These are phyloP conservation scores for Camillea tinctor DNA, from an alignment of 2,329 filamentous ascomycete genomes.

Conservation along the genomic window DNA sequence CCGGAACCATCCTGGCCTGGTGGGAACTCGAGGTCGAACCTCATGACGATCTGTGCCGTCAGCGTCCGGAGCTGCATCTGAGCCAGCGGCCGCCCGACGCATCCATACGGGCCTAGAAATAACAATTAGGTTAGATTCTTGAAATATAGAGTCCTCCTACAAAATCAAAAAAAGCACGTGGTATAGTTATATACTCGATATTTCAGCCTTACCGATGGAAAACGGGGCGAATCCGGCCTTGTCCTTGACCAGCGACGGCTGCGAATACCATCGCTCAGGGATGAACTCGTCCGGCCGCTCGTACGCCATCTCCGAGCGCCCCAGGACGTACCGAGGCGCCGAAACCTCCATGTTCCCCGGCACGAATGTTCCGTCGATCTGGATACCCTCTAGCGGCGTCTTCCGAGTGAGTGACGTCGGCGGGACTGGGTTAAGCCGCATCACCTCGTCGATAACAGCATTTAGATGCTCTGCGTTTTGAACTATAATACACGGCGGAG, in stretches of 20 bases:
- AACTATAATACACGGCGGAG: not conserved
- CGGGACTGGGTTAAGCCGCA: conserved; percentile 32
- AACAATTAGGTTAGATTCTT: too few relatives aligned
- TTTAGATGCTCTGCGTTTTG: conserved; percentile 18
- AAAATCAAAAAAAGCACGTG: too few relatives aligned
- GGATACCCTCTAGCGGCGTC: conserved; percentile 22
- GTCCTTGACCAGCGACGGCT: conserved; percentile 19
- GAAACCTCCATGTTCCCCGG: conserved; percentile 20
- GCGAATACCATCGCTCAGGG: conserved; percentile 26
- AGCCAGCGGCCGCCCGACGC: too few relatives aligned
- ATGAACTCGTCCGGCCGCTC: conserved; percentile 20
- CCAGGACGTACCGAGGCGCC: conserved; percentile 17
- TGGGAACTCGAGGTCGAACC: too few relatives aligned
- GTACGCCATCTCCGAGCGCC: conserved; percentile 15
- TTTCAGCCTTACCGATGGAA: not conserved
- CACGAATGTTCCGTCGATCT: conserved; percentile 24
- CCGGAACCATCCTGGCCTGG: too few relatives aligned
- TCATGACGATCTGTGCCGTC: too few relatives aligned
- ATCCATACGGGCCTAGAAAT: too few relatives aligned
- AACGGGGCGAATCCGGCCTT: conserved; percentile 21
- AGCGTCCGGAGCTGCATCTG: too few relatives aligned
- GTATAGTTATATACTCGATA: too few relatives aligned
- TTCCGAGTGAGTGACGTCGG: conserved; percentile 14
- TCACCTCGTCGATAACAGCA: conserved; percentile 33
- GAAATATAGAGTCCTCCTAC: too few relatives aligned